Conservation (phyloP, 768 basidiomycete species). For the Kwoniella europaea region DNA sequence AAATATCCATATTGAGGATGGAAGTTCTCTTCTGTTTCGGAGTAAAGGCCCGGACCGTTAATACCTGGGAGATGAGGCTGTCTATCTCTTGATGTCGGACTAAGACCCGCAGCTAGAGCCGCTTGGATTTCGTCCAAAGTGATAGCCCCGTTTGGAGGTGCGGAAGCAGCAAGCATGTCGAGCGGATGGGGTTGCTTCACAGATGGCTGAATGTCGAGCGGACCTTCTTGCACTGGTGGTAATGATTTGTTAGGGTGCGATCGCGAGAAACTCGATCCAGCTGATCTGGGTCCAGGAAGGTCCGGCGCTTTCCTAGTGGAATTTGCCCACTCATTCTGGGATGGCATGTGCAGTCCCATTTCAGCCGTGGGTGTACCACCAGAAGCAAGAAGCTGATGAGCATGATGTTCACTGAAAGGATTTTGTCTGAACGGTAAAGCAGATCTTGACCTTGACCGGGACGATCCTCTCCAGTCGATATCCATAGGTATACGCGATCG, state of each 20-base stretch:
- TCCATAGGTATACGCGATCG: slow-evolving; percentile 81
- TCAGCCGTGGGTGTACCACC: slow-evolving; percentile 21
- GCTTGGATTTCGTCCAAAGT: slow-evolving; percentile 25
- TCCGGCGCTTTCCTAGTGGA: slow-evolving; percentile 12
- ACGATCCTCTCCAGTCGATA: slow-evolving; percentile 80
- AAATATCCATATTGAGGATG: slow-evolving; percentile 62
- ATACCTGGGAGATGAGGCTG: slow-evolving; percentile 50
- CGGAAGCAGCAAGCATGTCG: slow-evolving; percentile 45
- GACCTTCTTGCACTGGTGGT: slow-evolving; percentile 11
- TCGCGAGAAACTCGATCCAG: slow-evolving; percentile 13
- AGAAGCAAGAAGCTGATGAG: slow-evolving; percentile 53
- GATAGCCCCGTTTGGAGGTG: slow-evolving; percentile 27
- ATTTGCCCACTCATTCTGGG: slow-evolving; percentile 9
- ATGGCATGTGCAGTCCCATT: slow-evolving; percentile 22
- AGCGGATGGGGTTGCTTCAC: slow-evolving; percentile 27
- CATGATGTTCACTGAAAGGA: slow-evolving; percentile 54
- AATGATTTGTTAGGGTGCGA: slow-evolving; percentile 8
- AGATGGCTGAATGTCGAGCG: neutral
- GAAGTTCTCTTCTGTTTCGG: slow-evolving; percentile 54
- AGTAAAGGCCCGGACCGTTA: slow-evolving; percentile 51
- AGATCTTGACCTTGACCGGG: slow-evolving; percentile 63
- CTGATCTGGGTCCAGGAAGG: slow-evolving; percentile 7
- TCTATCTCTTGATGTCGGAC: slow-evolving; percentile 15
- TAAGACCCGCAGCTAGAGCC: slow-evolving; percentile 28
- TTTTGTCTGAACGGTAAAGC: slow-evolving; percentile 61